Percentiles rank a stretch among this genome's conserved stretches.
Conservation (phyloP, 2,329 filamentous ascomycete genomes). For the Penicillium sp. region DNA sequence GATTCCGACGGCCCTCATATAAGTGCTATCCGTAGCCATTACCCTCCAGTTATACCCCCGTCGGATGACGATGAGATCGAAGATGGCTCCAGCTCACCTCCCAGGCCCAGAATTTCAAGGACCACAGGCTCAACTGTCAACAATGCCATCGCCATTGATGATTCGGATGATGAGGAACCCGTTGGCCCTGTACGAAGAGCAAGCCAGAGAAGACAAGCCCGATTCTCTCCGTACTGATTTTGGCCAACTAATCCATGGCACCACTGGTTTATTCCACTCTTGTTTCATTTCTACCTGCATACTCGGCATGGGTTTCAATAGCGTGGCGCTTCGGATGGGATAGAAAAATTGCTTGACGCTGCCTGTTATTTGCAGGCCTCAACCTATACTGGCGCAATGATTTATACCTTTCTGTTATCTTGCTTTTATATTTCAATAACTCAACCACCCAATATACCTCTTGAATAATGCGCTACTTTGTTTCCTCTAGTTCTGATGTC, state of each 20-base stretch:
- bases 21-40: neutral
- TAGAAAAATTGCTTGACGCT: slow-evolving; percentile 14
- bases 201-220: slow-evolving; percentile 15
- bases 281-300: neutral
- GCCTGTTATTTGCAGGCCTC: neutral
- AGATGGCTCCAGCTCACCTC: slow-evolving; percentile 10
- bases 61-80: slow-evolving; percentile 10
- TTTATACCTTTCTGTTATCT: neutral
- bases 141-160: slow-evolving; percentile 23
- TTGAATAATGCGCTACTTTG: neutral
- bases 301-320: slow-evolving; percentile 9
- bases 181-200: slow-evolving; percentile 23
- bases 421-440: neutral
- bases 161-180: slow-evolving; percentile 25
- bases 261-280: neutral
- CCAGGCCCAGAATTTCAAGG: slow-evolving; percentile 2
- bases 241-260: neutral
- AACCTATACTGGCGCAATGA: neutral
- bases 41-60: neutral
- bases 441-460: neutral
- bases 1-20: neutral
- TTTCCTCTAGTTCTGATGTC: neutral
- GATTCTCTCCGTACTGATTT: slow-evolving; percentile 23
- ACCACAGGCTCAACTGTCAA: slow-evolving; percentile 9
- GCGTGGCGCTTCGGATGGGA: slow-evolving; percentile 20